phyloP scores from a whole-genome alignment of 176 grass and related monocot species.

The Triticum monococcum region DNA sequence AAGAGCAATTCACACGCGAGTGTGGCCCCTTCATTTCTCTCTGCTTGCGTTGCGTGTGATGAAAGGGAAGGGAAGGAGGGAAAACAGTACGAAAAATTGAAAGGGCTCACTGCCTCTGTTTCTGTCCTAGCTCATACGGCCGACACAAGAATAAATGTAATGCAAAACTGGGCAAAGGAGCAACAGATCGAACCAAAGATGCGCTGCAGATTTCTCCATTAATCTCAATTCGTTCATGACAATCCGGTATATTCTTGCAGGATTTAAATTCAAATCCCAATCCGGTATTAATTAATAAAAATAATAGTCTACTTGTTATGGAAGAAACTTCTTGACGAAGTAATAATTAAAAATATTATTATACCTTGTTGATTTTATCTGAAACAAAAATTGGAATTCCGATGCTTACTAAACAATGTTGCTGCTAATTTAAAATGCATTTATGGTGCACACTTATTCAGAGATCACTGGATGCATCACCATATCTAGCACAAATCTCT shows the following conservation, averaged over 20 bases:
- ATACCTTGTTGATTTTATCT: too few relatives aligned
- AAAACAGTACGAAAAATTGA: slow-evolving; percentile 27
- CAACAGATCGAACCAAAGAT: background rate
- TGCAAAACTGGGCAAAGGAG: background rate
- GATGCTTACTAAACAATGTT: background rate
- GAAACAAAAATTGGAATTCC: too few relatives aligned
- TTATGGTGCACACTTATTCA: background rate
- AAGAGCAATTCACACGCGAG: background rate
- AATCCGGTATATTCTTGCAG: background rate
- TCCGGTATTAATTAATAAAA: background rate
- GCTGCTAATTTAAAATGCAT: background rate
- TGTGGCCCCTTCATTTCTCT: background rate
- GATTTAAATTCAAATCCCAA: background rate
- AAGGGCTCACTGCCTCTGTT: background rate
- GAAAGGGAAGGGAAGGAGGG: slow-evolving; percentile 12
- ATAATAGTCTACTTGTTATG: background rate
- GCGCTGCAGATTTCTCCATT: background rate
- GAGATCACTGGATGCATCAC: background rate
- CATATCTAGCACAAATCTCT: too few relatives aligned
- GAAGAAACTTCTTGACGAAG: background rate
- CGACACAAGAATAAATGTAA: slow-evolving; percentile 11
- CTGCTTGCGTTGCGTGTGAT: background rate
- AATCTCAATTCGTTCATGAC: background rate
- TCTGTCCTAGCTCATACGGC: background rate
- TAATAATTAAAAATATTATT: background rate